Conservation (phyloP, 129 eudicot species). For the Pittosporum tobira region DNA sequence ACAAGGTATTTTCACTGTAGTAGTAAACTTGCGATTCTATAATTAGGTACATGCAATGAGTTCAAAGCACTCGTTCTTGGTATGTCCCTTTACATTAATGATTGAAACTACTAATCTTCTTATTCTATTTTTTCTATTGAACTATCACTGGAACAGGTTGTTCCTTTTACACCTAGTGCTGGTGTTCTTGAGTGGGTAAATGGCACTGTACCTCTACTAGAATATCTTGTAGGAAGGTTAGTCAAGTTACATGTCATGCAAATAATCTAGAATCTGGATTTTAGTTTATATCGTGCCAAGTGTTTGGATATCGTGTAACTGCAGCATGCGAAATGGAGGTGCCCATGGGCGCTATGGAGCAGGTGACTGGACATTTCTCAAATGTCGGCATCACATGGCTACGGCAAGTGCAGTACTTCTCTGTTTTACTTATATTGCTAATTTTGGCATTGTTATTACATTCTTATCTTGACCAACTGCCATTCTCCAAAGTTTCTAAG, state of each 20-base stretch:
- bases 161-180: conserved; percentile 99
- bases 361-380: conserved; percentile 83
- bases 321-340: conserved; percentile 87
- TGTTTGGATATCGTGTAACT: not conserved
- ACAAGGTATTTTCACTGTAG: conserved; percentile 53
- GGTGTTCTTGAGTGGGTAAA: conserved; percentile 99
- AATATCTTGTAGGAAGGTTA: conserved; percentile 93
- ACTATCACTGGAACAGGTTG: conserved; percentile 52
- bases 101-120: not conserved
- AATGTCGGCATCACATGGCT: conserved; percentile 91
- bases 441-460: not conserved
- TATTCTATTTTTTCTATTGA: not conserved
- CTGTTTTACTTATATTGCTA: not conserved
- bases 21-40: not conserved
- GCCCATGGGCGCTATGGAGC: conserved; percentile 95
- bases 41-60: too few species aligned
- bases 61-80: not conserved
- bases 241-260: conserved; percentile 17
- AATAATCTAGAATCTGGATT: not conserved
- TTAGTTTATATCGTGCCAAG: not conserved
- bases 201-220: conserved; percentile 91
- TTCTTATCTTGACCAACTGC: not conserved
- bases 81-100: not conserved
- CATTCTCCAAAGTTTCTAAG: not conserved
- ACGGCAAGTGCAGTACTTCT: conserved; percentile 30